Conservation (phyloP, 352 stramenopile genomes). For the Globisporangium radiosum region DNA sequence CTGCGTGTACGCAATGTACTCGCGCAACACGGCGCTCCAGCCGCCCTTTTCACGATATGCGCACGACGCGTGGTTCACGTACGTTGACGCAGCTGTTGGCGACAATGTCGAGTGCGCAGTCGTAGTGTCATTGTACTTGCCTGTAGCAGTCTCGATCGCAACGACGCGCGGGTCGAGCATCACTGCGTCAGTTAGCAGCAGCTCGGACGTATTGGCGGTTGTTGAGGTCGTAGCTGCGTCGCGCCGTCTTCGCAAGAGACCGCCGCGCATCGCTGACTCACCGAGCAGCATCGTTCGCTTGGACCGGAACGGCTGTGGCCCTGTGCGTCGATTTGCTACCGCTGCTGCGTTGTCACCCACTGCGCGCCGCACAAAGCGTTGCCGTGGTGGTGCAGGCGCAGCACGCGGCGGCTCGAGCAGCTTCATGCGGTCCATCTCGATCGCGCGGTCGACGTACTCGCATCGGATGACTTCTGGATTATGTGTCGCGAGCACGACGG, state of each 20-base stretch:
- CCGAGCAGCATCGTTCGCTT: conserved; percentile 10
- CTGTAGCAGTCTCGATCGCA: conserved; percentile 15
- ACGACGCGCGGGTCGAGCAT: conserved; percentile 17
- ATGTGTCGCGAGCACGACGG: conserved; percentile 44
- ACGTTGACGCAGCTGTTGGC: conserved; percentile 3
- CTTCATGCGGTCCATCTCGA: conserved; percentile 26
- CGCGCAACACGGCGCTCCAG: conserved; percentile 18
- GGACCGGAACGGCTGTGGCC: conserved; percentile 5
- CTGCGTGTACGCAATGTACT: conserved; percentile 29
- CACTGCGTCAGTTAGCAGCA: conserved; percentile 16
- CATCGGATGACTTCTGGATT: conserved; percentile 44
- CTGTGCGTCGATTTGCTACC: conserved; percentile 8
- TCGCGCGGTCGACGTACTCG: conserved; percentile 32
- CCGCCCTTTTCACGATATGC: conserved; percentile 9
- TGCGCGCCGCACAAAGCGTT: neutral
- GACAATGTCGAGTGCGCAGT: neutral
- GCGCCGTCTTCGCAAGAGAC: neutral
- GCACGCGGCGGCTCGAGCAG: conserved; percentile 13
- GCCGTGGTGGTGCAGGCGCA: conserved; percentile 1
- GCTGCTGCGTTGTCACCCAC: neutral
- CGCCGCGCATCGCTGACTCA: conserved; percentile 2
- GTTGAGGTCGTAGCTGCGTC: neutral
- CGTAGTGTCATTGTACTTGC: neutral
- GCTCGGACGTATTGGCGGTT: neutral
- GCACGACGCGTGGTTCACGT: conserved; percentile 10